These are phyloP conservation scores for Allodekkera sacchari DNA, from an alignment of 805 yeast genomes.

Conservation along the genomic window DNA sequence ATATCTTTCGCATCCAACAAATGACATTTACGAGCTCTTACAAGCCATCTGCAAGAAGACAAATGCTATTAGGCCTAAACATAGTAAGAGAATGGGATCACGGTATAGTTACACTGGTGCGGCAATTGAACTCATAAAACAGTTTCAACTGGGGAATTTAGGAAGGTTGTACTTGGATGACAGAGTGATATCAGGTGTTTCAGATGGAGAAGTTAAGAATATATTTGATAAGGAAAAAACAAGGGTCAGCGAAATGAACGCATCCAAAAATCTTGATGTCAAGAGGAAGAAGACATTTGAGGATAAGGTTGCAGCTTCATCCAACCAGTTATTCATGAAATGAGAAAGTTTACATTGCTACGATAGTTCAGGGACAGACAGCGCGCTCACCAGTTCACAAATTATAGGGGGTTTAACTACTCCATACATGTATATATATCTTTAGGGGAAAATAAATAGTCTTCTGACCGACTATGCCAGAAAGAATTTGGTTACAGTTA, in stretches of 20 bases:
- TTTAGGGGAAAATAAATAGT: too few relatives aligned
- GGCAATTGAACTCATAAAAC: conserved; percentile 55
- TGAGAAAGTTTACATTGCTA: too few relatives aligned
- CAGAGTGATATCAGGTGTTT: conserved; percentile 3
- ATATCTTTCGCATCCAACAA: conserved; percentile 57
- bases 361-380: too few relatives aligned
- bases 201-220: conserved; percentile 7
- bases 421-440: too few relatives aligned
- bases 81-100: conserved; percentile 22
- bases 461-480: too few relatives aligned
- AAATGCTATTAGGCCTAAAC: conserved; percentile 10
- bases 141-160: conserved; percentile 50
- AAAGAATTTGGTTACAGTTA: too few relatives aligned
- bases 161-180: conserved; percentile 26
- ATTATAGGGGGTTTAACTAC: too few relatives aligned
- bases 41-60: conserved; percentile 36
- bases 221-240: conserved; percentile 8
- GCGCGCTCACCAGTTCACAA: too few relatives aligned
- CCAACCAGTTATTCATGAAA: too few relatives aligned
- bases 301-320: too few relatives aligned
- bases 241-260: conserved; percentile 6
- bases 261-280: too few relatives aligned
- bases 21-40: conserved; percentile 53
- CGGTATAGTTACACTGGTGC: conserved; percentile 47
- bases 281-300: too few relatives aligned